These are phyloP conservation scores for Adansonia rubrostipa DNA, from an alignment of 441 rosid species.

Conservation along the genomic window DNA sequence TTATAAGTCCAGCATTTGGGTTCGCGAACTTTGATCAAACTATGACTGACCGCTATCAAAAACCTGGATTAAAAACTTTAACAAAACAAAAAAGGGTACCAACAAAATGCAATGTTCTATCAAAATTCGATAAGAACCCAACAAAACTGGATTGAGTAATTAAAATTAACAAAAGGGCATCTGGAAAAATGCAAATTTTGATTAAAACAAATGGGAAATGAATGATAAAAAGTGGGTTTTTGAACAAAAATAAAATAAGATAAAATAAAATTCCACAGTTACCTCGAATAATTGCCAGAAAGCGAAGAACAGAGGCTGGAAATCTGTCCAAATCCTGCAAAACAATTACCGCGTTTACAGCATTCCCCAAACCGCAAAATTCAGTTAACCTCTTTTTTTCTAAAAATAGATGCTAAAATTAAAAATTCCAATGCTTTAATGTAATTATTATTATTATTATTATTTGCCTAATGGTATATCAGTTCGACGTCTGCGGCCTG, in stretches of 20 bases:
- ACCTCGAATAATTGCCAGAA: constrained; percentile 36
- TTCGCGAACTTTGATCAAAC: neutral
- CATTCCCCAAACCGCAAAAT: constrained; percentile 17
- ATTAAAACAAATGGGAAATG: constrained; percentile 15
- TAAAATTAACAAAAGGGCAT: constrained; percentile 20
- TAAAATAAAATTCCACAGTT: constrained; percentile 21
- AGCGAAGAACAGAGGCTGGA: constrained; percentile 38
- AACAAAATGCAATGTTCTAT: constrained; percentile 23
- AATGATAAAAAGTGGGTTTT: neutral
- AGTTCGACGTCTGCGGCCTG: neutral
- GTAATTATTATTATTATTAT: no score
- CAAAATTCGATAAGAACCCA: constrained; percentile 10
- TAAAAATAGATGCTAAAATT: neutral
- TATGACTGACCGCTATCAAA: neutral
- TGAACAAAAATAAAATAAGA: neutral
- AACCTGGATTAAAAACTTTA: neutral
- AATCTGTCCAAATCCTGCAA: constrained; percentile 35
- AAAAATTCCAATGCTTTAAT: neutral
- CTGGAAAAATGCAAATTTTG: constrained; percentile 14
- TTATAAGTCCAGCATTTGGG: neutral
- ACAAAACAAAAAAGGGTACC: neutral
- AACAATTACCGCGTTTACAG: constrained; percentile 33
- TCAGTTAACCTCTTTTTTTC: neutral
- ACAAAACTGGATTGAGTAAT: neutral
- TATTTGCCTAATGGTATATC: neutral